A percentile compares a stretch with the other conserved stretches of the same genome.
Evolutionary conservation across 2,329 filamentous ascomycete genomes (phyloP).

Genomic region (Bipolaris bicolor): DNA sequence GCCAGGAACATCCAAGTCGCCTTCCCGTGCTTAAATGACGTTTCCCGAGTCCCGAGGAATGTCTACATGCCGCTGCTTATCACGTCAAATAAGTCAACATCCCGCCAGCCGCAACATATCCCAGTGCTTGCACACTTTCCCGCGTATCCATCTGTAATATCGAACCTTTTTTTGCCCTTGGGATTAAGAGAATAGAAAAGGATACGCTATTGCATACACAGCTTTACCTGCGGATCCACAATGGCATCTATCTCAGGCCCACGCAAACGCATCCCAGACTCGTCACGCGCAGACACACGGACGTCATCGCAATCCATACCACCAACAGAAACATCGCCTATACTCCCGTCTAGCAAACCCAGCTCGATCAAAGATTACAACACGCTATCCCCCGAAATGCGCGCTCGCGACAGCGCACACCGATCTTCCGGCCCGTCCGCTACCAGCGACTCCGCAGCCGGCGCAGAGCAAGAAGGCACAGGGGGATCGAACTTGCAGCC

Average conservation of each 20-base stretch:
- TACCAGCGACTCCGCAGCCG: neutral
- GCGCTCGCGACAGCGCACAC: slow-evolving; percentile 4
- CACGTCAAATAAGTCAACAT: neutral
- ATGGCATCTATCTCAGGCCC: slow-evolving; percentile 13
- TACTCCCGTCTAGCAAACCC: slow-evolving; percentile 19
- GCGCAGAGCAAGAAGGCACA: slow-evolving; percentile 6
- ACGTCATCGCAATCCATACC: neutral
- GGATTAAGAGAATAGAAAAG: too few species aligned
- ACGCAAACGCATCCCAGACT: slow-evolving; percentile 20
- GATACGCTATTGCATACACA: too few species aligned
- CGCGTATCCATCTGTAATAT: too few species aligned
- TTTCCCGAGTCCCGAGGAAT: neutral
- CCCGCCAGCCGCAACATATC: neutral
- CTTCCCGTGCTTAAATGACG: slow-evolving; percentile 9
- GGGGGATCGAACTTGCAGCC: neutral
- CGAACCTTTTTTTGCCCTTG: too few species aligned
- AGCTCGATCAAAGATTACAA: slow-evolving; percentile 25
- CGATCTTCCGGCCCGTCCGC: neutral
- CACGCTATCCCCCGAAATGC: slow-evolving; percentile 26
- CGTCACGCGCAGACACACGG: slow-evolving; percentile 3
- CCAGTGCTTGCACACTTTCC: neutral
- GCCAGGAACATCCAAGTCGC: slow-evolving; percentile 2
- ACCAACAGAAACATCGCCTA: slow-evolving; percentile 44
- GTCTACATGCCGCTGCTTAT: neutral
- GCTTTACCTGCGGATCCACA: neutral